Conservation (phyloP, 2,329 filamentous ascomycete species). For the Pseudopithomyces chartarum region DNA sequence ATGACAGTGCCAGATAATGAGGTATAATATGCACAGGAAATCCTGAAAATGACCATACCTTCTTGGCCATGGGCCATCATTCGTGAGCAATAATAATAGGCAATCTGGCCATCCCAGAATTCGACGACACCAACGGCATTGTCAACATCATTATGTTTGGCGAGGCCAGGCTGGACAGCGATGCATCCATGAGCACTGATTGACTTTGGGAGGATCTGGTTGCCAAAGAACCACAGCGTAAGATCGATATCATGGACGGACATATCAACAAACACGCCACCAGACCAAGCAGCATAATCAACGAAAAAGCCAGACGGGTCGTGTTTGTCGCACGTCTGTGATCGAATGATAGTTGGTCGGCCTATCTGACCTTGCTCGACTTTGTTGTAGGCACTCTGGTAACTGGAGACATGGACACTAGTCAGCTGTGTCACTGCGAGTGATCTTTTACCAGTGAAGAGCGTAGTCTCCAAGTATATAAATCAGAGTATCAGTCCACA, state of each 20-base stretch:
- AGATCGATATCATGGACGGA: constrained; percentile 54
- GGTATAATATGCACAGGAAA: not conserved
- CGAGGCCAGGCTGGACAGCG: constrained; percentile 45
- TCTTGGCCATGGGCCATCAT: constrained; percentile 52
- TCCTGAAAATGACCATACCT: not conserved
- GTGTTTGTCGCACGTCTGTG: constrained; percentile 50
- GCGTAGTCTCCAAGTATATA: too few relatives aligned
- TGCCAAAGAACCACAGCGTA: constrained; percentile 48
- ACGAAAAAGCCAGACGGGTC: constrained; percentile 48
- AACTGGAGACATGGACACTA: not conserved
- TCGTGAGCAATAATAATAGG: constrained; percentile 51
- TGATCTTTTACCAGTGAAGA: constrained; percentile 13
- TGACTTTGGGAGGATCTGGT: constrained; percentile 42
- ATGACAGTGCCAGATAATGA: not conserved
- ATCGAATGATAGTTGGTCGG: constrained; percentile 47
- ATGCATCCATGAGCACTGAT: constrained; percentile 44
- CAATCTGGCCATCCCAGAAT: constrained; percentile 51
- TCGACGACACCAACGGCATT: constrained; percentile 53
- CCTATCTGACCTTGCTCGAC: constrained; percentile 46
- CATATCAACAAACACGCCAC: constrained; percentile 53
- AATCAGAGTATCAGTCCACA: too few relatives aligned
- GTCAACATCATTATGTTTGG: constrained; percentile 48
- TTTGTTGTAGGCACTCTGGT: constrained; percentile 39
- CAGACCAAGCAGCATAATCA: constrained; percentile 46
- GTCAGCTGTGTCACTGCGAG: too few relatives aligned